Conservation (phyloP, 768 basidiomycete genomes). For the Macrocybe gigantea region DNA sequence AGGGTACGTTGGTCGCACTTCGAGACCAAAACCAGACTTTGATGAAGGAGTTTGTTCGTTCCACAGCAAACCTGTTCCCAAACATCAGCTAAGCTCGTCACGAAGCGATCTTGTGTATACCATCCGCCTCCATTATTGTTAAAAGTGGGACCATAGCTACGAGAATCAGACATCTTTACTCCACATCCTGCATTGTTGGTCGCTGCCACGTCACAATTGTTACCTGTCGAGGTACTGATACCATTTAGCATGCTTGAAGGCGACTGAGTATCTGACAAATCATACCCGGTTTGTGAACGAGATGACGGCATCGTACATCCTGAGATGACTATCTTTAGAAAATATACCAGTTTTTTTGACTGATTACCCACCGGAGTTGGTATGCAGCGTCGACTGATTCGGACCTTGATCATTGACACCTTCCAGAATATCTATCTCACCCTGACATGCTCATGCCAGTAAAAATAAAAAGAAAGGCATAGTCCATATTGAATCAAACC, state of each 20-base stretch:
- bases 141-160: constrained; percentile 53
- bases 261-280: background rate
- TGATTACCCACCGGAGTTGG: constrained; percentile 32
- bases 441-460: constrained; percentile 19
- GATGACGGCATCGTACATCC: constrained; percentile 50
- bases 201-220: constrained; percentile 44
- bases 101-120: constrained; percentile 23
- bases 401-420: constrained; percentile 52
- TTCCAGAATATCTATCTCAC: constrained; percentile 50
- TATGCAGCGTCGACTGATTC: constrained; percentile 53
- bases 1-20: constrained; percentile 32
- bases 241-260: background rate
- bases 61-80: constrained; percentile 50
- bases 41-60: constrained; percentile 50
- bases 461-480: background rate
- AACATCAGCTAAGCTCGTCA: background rate
- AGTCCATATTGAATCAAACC: constrained; percentile 15
- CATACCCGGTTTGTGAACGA: constrained; percentile 41
- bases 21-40: constrained; percentile 73
- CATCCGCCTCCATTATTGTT: constrained; percentile 59
- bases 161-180: constrained; percentile 32
- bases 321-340: constrained; percentile 7
- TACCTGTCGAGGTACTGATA: constrained; percentile 27
- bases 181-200: constrained; percentile 54
- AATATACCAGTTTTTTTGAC: background rate